Percentiles rank a stretch among this genome's conserved stretches.
Conservation (phyloP, 768 basidiomycete genomes). For the Termitomyces sp. region DNA sequence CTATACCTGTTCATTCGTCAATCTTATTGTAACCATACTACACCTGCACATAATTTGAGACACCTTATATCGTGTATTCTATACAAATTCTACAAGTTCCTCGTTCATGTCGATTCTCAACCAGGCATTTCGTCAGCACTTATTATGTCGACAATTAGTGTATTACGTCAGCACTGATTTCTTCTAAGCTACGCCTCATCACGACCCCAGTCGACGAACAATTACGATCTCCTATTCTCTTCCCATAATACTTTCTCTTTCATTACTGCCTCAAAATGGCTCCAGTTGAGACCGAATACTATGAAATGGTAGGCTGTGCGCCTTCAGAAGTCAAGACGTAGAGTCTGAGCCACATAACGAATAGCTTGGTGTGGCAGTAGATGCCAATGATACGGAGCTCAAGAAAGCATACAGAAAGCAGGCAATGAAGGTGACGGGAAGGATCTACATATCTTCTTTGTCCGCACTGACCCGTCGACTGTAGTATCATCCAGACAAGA, state of each 20-base stretch:
- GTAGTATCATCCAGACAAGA: slow-evolving; percentile 96
- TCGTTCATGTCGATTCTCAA: too few species aligned
- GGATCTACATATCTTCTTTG: neutral
- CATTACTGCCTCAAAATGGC: slow-evolving; percentile 44
- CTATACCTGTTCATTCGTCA: slow-evolving; percentile 6
- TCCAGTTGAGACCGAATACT: slow-evolving; percentile 90
- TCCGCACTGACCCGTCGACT: neutral
- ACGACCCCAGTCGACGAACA: slow-evolving; percentile 3
- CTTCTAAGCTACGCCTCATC: neutral
- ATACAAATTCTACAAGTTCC: neutral
- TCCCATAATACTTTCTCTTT: slow-evolving; percentile 10
- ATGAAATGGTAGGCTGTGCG: slow-evolving; percentile 62
- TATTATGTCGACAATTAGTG: neutral
- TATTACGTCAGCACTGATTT: slow-evolving; percentile 12
- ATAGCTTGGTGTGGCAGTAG: slow-evolving; percentile 68
- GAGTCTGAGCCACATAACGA: neutral
- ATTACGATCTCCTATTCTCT: slow-evolving; percentile 9
- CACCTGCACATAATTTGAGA: slow-evolving; percentile 1
- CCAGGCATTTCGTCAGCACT: neutral
- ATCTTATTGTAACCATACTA: slow-evolving; percentile 12
- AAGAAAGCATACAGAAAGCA: slow-evolving; percentile 96
- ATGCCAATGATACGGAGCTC: slow-evolving; percentile 75
- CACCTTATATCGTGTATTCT: slow-evolving; percentile 1
- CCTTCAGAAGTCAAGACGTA: neutral
- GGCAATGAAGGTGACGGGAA: slow-evolving; percentile 73